These are phyloP conservation scores for Bondarzewia mesenterica DNA, from an alignment of 1,284 basidiomycete genomes.

Conservation along the genomic window DNA sequence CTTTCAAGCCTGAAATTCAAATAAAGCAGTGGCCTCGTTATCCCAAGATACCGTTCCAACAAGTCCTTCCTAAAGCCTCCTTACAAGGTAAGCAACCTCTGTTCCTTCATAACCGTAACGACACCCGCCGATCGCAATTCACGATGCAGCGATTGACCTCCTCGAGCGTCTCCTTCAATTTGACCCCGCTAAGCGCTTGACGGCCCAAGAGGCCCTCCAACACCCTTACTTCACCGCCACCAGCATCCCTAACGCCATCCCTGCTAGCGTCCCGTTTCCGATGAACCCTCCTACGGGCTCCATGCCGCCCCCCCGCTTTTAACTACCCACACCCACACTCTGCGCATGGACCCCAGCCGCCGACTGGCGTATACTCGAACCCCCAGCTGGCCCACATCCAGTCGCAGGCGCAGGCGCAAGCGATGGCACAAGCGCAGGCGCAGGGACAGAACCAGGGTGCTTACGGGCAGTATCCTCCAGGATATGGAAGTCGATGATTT, in stretches of 20 bases:
- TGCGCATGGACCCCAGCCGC: constrained; percentile 33
- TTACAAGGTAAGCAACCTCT: constrained; percentile 58
- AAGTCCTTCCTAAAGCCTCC: constrained; percentile 89
- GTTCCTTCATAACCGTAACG: not conserved
- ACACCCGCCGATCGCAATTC: no score
- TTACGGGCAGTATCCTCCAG: constrained; percentile 18
- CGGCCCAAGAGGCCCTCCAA: constrained; percentile 85
- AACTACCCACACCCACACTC: constrained; percentile 52
- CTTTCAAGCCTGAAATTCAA: constrained; percentile 85
- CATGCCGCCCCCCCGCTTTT: constrained; percentile 66
- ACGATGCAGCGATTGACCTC: constrained; percentile 93
- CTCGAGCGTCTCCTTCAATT: constrained; percentile 95
- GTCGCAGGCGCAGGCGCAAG: constrained; percentile 18
- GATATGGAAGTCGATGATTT: not conserved
- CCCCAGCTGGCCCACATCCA: constrained; percentile 25
- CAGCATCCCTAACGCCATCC: constrained; percentile 23
- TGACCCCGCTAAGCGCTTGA: constrained; percentile 89
- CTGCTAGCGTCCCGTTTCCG: constrained; percentile 26
- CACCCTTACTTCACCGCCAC: constrained; percentile 88
- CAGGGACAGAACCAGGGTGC: constrained; percentile 11
- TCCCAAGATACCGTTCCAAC: constrained; percentile 84
- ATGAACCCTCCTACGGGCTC: constrained; percentile 41
- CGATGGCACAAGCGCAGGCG: constrained; percentile 20
- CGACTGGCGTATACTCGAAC: constrained; percentile 27
- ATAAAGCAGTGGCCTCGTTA: constrained; percentile 86